A percentile compares a stretch with the other conserved stretches of the same genome.
Evolutionary conservation across 2,329 filamentous ascomycete genomes (phyloP).

Genomic region (Penicillium expansum): DNA sequence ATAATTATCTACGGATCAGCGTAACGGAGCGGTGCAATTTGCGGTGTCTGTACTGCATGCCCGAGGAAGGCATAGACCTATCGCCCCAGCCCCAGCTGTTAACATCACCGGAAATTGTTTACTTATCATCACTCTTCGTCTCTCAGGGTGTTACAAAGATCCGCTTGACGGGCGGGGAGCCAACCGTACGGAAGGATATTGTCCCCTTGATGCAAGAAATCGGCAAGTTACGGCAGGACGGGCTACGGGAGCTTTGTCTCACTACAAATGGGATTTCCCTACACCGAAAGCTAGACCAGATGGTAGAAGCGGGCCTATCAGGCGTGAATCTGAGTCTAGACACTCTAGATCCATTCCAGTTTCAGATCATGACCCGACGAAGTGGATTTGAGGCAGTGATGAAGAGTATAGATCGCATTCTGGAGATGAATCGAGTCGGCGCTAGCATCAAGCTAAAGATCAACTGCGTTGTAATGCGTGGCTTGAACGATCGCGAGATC

Average conservation of each 20-base stretch:
- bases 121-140: conserved; percentile 89
- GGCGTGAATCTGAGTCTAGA: conserved; percentile 92
- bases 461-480: conserved; percentile 96
- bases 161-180: conserved; percentile 89
- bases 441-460: conserved; percentile 89
- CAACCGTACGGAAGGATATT: conserved; percentile 88
- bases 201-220: conserved; percentile 86
- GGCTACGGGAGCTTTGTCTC: no score
- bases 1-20: conserved; percentile 95
- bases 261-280: no score
- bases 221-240: conserved; percentile 69
- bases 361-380: conserved; percentile 91
- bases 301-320: conserved; percentile 90
- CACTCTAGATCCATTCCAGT: conserved; percentile 92
- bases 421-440: conserved; percentile 81
- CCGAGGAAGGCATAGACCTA: conserved; percentile 85
- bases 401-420: conserved; percentile 79
- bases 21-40: conserved; percentile 95
- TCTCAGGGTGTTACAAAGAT: conserved; percentile 95
- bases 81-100: conserved; percentile 77
- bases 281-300: conserved; percentile 82
- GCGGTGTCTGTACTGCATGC: conserved; percentile 97
- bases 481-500: conserved; percentile 87
- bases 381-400: conserved; percentile 91
- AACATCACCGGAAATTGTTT: conserved; percentile 88